A percentile compares a stretch with the other conserved stretches of the same genome.
Evolutionary conservation across 1,284 basidiomycete species (phyloP).

Genomic region (Coniferiporia sulphurascens): DNA sequence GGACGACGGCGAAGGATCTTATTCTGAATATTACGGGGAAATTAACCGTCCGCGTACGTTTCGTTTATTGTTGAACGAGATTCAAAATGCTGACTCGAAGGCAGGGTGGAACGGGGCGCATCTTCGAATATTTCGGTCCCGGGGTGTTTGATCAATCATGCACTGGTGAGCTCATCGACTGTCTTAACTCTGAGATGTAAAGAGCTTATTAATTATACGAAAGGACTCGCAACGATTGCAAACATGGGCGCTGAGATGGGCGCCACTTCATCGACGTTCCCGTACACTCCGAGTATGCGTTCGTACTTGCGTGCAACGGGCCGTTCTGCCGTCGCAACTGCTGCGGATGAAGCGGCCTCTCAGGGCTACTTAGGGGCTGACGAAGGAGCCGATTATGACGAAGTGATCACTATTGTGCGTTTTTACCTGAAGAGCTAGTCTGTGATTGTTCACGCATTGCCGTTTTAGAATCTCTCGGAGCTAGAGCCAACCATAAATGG

Average conservation of each 20-base stretch:
- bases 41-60: conserved; percentile 83
- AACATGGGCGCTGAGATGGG: conserved; percentile 99
- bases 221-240: conserved; percentile 87
- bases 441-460: background rate
- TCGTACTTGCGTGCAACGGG: conserved; percentile 89
- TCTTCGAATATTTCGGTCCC: conserved; percentile 97
- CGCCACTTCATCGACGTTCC: conserved; percentile 97
- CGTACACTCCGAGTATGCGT: conserved; percentile 88
- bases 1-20: conserved; percentile 96
- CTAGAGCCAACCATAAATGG: conserved; percentile 97
- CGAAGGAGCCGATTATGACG: conserved; percentile 91
- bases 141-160: conserved; percentile 90
- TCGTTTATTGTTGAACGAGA: background rate
- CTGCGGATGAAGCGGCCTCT: conserved; percentile 82
- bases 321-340: conserved; percentile 80
- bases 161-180: conserved; percentile 53
- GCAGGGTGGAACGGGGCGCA: conserved; percentile 92
- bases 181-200: background rate
- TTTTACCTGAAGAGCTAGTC: background rate
- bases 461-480: conserved; percentile 73
- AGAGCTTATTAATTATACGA: background rate
- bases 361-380: conserved; percentile 82
- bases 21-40: conserved; percentile 94
- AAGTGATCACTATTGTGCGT: conserved; percentile 85
- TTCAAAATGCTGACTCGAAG: background rate